Evolutionary conservation across 257 asterid genomes (phyloP).

Genomic region (Voacanga thouarsii): DNA sequence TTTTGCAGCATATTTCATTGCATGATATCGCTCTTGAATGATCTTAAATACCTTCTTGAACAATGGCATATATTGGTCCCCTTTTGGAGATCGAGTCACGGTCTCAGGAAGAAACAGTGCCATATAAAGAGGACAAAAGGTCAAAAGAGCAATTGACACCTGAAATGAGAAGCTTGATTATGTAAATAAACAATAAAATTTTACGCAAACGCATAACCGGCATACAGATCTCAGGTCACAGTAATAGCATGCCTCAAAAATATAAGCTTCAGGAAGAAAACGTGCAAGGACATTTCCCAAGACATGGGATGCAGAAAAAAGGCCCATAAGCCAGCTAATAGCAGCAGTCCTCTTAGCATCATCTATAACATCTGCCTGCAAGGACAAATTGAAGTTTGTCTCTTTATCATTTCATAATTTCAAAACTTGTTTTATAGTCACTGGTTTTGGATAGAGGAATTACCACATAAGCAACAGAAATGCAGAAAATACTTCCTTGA

Average conservation of each 20-base stretch:
- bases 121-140: slow-evolving; percentile 68
- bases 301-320: slow-evolving; percentile 87
- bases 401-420: background rate
- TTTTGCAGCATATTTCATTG: slow-evolving; percentile 66
- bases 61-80: slow-evolving; percentile 29
- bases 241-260: slow-evolving; percentile 55
- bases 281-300: slow-evolving; percentile 78
- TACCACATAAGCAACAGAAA: slow-evolving; percentile 89
- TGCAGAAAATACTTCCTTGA: slow-evolving; percentile 95
- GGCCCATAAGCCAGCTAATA: slow-evolving; percentile 89
- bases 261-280: slow-evolving; percentile 68
- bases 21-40: slow-evolving; percentile 53
- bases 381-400: slow-evolving; percentile 6
- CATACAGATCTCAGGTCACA: slow-evolving; percentile 4
- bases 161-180: slow-evolving; percentile 30
- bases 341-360: slow-evolving; percentile 62
- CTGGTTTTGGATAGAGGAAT: slow-evolving; percentile 25
- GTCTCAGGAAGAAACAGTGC: slow-evolving; percentile 67
- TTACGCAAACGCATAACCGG: background rate
- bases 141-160: slow-evolving; percentile 74
- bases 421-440: background rate
- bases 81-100: slow-evolving; percentile 36
- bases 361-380: slow-evolving; percentile 82
- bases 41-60: slow-evolving; percentile 47
- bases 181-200: slow-evolving; percentile 5